Percentiles rank a stretch among this genome's conserved stretches.
These are phyloP conservation scores for Penicillium taxi DNA, from an alignment of 495 filamentous ascomycete species.

Conservation along the genomic window DNA sequence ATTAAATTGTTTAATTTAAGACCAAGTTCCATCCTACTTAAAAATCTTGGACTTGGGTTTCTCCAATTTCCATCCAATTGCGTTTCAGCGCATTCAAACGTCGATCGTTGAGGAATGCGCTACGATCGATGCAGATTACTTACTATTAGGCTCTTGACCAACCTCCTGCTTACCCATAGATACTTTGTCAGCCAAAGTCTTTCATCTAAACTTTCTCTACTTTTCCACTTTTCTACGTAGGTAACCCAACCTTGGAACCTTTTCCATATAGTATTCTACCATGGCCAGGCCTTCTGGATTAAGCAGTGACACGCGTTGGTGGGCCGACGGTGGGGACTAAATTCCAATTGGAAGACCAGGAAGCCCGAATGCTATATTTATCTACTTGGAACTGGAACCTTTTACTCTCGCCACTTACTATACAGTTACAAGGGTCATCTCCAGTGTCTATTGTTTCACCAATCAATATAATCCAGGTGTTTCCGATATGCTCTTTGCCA, in stretches of 20 bases:
- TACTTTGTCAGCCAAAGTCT: no score
- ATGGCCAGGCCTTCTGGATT: conserved; percentile 4
- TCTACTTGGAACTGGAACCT: conserved; percentile 1
- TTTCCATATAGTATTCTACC: conserved; percentile 11
- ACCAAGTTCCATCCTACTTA: not conserved
- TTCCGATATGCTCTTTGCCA: no score
- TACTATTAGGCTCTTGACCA: no score
- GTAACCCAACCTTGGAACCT: no score
- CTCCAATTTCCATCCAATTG: conserved; percentile 12
- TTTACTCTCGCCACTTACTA: no score
- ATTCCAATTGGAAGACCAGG: conserved; percentile 19
- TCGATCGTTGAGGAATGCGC: conserved; percentile 20
- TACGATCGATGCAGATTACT: no score
- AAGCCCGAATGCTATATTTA: conserved; percentile 11
- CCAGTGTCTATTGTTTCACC: no score
- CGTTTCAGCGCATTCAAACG: conserved; percentile 21
- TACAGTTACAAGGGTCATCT: no score
- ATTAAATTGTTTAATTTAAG: not conserved
- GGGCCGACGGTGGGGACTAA: conserved; percentile 13
- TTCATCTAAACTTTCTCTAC: not conserved
- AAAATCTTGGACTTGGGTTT: conserved; percentile 2
- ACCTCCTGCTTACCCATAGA: not conserved
- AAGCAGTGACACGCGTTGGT: conserved; percentile 26
- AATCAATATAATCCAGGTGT: no score
- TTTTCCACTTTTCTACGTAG: not conserved